phyloP scores from a whole-genome alignment of 2,329 filamentous ascomycete species.

The Cryoendolithus antarcticus region DNA sequence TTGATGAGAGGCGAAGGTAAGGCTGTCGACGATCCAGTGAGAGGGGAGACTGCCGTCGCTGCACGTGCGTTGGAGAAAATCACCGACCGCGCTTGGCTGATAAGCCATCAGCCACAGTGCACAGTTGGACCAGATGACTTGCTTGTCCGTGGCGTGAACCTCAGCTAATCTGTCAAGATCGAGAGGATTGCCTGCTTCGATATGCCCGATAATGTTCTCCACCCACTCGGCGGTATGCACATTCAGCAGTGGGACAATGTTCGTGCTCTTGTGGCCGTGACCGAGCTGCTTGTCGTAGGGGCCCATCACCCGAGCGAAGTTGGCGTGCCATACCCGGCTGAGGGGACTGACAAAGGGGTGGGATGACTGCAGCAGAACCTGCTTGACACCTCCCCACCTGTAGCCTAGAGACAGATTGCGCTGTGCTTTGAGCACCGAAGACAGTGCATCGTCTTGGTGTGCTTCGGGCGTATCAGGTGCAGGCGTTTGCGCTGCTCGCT shows the following conservation, averaged over 20 bases:
- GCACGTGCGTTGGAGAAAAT: constrained; percentile 24
- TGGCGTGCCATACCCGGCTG: constrained; percentile 7
- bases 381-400: too few species aligned
- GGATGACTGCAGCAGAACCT: too few species aligned
- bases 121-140: constrained; percentile 28
- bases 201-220: constrained; percentile 5
- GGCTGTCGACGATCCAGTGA: constrained; percentile 24
- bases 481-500: too few species aligned
- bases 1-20: constrained; percentile 30
- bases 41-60: too few species aligned
- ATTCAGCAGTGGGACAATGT: constrained; percentile 6
- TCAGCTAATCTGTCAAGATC: constrained; percentile 2
- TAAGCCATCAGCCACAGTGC: constrained; percentile 35
- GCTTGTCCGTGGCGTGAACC: background rate
- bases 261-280: background rate
- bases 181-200: constrained; percentile 2
- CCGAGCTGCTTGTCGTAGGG: constrained; percentile 3
- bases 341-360: background rate
- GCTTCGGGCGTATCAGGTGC: too few species aligned
- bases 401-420: too few species aligned
- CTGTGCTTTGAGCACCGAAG: too few species aligned
- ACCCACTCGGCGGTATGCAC: constrained; percentile 9
- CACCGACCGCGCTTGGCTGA: constrained; percentile 24
- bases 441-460: too few species aligned
- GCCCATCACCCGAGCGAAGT: constrained; percentile 8